phyloP scores from a whole-genome alignment of 805 yeast species.

The Jamesozyma gamospora region DNA sequence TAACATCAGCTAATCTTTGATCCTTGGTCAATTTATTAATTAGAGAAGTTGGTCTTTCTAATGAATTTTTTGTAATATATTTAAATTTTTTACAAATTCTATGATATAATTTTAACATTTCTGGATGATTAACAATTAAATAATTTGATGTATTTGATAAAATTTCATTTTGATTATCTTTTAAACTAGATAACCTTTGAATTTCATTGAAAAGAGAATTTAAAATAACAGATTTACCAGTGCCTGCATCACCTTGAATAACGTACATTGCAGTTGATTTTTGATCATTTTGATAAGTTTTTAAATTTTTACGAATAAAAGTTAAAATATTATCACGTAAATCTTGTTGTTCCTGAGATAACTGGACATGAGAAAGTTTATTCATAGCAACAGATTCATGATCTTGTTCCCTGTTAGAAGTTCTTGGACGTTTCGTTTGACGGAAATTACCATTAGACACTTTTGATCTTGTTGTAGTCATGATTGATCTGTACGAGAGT shows the following conservation, averaged over 20 bases:
- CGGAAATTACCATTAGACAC: neutral
- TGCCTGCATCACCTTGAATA: conserved; percentile 41
- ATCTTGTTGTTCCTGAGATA: conserved; percentile 32
- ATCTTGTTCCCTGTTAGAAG: conserved; percentile 33
- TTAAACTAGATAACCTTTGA: conserved; percentile 23
- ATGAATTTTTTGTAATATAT: conserved; percentile 30
- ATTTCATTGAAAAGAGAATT: conserved; percentile 36
- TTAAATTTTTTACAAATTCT: conserved; percentile 31
- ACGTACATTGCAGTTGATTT: conserved; percentile 33
- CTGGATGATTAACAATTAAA: conserved; percentile 39
- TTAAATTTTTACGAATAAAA: conserved; percentile 24
- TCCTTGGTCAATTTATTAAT: conserved; percentile 29
- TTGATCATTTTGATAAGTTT: conserved; percentile 4
- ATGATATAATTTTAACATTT: conserved; percentile 37
- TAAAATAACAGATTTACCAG: conserved; percentile 37
- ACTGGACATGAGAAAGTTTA: conserved; percentile 28
- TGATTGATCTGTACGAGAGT: neutral
- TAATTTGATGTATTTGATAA: conserved; percentile 29
- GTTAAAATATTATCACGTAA: conserved; percentile 25
- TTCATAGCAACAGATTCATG: conserved; percentile 27
- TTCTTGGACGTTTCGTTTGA: conserved; percentile 15
- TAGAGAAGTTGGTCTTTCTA: conserved; percentile 39
- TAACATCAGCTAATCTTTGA: conserved; percentile 28
- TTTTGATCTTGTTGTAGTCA: neutral
- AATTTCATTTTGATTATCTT: conserved; percentile 9